phyloP scores from a whole-genome alignment of 1,139 yeast species.

The Pichia sp. region DNA sequence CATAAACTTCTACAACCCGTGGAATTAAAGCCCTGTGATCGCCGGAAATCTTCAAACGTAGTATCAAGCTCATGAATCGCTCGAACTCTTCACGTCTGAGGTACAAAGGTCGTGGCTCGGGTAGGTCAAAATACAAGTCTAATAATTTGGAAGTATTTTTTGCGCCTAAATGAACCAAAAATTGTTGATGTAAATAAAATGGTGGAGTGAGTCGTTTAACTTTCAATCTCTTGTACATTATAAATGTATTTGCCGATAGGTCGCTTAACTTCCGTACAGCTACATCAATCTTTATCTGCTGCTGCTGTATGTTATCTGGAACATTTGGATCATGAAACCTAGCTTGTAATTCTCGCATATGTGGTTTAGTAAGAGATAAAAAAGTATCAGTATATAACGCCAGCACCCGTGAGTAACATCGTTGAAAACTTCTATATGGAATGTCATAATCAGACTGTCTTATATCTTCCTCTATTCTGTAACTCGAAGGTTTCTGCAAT shows the following conservation, averaged over 20 bases:
- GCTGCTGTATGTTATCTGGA: conserved; percentile 8
- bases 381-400: conserved; percentile 6
- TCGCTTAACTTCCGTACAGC: conserved; percentile 11
- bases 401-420: conserved; percentile 11
- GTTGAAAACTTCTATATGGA: conserved; percentile 12
- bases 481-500: conserved; percentile 10
- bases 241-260: conserved; percentile 11
- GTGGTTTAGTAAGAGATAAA: conserved; percentile 1
- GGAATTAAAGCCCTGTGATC: conserved; percentile 14
- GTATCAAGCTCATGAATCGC: conserved; percentile 18
- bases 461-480: conserved; percentile 6
- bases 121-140: conserved; percentile 21
- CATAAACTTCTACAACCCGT: conserved; percentile 18
- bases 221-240: conserved; percentile 15
- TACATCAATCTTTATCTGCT: conserved; percentile 7
- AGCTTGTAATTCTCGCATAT: conserved; percentile 2
- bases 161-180: conserved; percentile 13
- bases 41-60: conserved; percentile 14
- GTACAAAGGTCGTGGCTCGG: conserved; percentile 19
- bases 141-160: conserved; percentile 12
- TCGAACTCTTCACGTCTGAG: conserved; percentile 26
- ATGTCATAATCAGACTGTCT: background rate
- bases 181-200: conserved; percentile 22
- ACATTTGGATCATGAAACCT: conserved; percentile 2
- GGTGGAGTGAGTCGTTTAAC: conserved; percentile 15